phyloP scores from a whole-genome alignment of 2,329 filamentous ascomycete genomes.

The Albophoma yamanashiensis region DNA sequence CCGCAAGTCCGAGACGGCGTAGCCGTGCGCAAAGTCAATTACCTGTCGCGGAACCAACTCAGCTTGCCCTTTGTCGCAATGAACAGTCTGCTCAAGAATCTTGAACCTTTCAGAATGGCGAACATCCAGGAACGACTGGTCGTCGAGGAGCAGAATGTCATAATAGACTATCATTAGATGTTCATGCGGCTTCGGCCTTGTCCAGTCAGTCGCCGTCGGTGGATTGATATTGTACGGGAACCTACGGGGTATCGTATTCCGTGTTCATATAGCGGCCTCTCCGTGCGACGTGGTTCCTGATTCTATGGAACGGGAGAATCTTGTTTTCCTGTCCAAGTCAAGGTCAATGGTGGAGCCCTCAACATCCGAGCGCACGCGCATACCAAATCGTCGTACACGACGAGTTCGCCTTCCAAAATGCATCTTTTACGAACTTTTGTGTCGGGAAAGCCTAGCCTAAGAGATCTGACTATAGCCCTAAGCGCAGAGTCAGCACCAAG shows the following conservation, averaged over 20 bases:
- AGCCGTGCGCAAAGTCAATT: constrained; percentile 50
- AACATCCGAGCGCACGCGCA: constrained; percentile 3
- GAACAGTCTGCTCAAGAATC: constrained; percentile 44
- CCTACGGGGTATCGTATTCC: constrained; percentile 56
- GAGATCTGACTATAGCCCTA: constrained; percentile 49
- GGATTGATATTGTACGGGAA: neutral
- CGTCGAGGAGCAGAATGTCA: constrained; percentile 44
- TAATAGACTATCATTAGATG: constrained; percentile 54
- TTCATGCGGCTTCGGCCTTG: constrained; percentile 37
- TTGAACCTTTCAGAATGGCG: constrained; percentile 50
- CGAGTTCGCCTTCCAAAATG: constrained; percentile 74
- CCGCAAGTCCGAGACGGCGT: constrained; percentile 44
- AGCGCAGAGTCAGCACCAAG: constrained; percentile 5
- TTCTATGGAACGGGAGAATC: constrained; percentile 69
- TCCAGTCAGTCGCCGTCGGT: constrained; percentile 8
- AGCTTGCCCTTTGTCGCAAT: constrained; percentile 46
- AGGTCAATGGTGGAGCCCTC: constrained; percentile 4
- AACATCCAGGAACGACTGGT: constrained; percentile 36
- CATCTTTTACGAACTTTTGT: constrained; percentile 55
- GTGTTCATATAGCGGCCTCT: constrained; percentile 61
- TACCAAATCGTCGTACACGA: constrained; percentile 62
- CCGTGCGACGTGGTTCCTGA: constrained; percentile 68
- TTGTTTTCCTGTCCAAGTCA: constrained; percentile 32
- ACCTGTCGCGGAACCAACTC: constrained; percentile 56
- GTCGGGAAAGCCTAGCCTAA: constrained; percentile 47